These are phyloP conservation scores for Rhypophila decipiens DNA, from an alignment of 495 filamentous ascomycete genomes.

Conservation along the genomic window DNA sequence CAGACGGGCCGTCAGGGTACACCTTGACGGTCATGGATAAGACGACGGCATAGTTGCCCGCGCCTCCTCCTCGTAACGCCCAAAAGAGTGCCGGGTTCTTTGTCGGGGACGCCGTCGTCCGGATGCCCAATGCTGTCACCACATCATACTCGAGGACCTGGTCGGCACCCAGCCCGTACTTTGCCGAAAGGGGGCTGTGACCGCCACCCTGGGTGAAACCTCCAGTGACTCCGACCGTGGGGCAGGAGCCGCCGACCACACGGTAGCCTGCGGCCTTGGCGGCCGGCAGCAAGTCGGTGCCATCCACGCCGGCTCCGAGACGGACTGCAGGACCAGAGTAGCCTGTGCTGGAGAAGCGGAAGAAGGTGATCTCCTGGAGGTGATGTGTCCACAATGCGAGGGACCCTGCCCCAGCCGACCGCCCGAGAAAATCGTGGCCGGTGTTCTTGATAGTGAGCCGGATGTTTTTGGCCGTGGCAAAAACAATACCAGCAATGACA, in stretches of 20 bases:
- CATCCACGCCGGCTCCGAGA: conserved; percentile 41
- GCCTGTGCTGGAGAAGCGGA: conserved; percentile 29
- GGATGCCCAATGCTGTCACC: conserved; percentile 49
- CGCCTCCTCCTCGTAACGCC: conserved; percentile 55
- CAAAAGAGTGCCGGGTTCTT: conserved; percentile 55
- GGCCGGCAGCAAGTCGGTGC: conserved; percentile 35
- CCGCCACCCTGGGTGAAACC: conserved; percentile 50
- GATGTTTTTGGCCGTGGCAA: conserved; percentile 53
- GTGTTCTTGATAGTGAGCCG: conserved; percentile 63
- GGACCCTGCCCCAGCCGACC: conserved; percentile 47
- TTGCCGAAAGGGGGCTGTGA: conserved; percentile 34
- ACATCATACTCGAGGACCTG: conserved; percentile 48
- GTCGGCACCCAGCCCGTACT: conserved; percentile 46
- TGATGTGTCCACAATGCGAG: conserved; percentile 55
- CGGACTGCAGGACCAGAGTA: conserved; percentile 41
- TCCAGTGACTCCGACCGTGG: conserved; percentile 45
- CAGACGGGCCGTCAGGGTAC: conserved; percentile 25
- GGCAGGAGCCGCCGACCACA: conserved; percentile 39
- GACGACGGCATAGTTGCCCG: conserved; percentile 48
- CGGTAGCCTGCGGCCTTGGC: conserved; percentile 31
- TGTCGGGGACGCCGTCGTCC: conserved; percentile 44
- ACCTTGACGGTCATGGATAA: conserved; percentile 44
- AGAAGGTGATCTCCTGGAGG: conserved; percentile 39
- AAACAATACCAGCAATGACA: conserved; percentile 54
- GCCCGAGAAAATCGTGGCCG: conserved; percentile 60